These are phyloP conservation scores for Penicillium sp. DNA, from an alignment of 2,329 filamentous ascomycete genomes.

Conservation along the genomic window DNA sequence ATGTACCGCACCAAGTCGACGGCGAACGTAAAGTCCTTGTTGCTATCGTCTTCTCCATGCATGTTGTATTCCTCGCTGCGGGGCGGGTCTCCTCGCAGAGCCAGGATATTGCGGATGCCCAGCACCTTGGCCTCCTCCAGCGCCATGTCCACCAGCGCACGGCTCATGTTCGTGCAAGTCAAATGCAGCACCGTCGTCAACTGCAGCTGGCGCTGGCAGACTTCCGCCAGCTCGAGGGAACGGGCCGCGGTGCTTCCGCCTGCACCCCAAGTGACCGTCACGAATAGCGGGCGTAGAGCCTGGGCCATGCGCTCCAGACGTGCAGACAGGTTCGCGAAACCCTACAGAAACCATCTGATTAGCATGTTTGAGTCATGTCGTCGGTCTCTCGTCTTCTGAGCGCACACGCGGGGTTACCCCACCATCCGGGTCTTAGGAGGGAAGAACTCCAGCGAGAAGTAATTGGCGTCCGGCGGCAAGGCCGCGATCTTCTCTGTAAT, in stretches of 20 bases:
- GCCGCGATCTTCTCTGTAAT: conserved; percentile 95
- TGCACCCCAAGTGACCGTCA: conserved; percentile 97
- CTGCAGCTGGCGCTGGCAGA: conserved; percentile 89
- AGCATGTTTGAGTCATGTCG: conserved; percentile 27
- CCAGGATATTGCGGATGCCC: conserved; percentile 92
- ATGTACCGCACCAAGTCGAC: conserved; percentile 91
- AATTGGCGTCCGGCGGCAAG: conserved; percentile 78
- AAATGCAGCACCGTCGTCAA: conserved; percentile 95
- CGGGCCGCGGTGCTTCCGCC: conserved; percentile 90
- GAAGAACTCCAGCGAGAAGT: conserved; percentile 99
- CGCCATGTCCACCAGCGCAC: conserved; percentile 81
- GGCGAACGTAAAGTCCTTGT: conserved; percentile 85
- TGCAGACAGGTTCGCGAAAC: conserved; percentile 89
- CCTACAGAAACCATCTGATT: conserved; percentile 53
- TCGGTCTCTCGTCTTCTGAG: background rate
- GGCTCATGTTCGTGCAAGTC: conserved; percentile 98
- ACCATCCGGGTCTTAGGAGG: conserved; percentile 94
- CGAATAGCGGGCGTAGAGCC: conserved; percentile 87
- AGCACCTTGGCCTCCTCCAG: conserved; percentile 88
- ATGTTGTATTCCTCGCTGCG: conserved; percentile 85
- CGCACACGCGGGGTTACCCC: conserved; percentile 42
- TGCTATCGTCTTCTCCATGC: conserved; percentile 64
- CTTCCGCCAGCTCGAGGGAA: conserved; percentile 90
- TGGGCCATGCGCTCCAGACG: conserved; percentile 95
- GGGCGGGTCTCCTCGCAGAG: conserved; percentile 88